A percentile compares a stretch with the other conserved stretches of the same genome.
These are phyloP conservation scores for Carex sylvatica DNA, from an alignment of 202 grass and related monocot species.

Conservation along the genomic window DNA sequence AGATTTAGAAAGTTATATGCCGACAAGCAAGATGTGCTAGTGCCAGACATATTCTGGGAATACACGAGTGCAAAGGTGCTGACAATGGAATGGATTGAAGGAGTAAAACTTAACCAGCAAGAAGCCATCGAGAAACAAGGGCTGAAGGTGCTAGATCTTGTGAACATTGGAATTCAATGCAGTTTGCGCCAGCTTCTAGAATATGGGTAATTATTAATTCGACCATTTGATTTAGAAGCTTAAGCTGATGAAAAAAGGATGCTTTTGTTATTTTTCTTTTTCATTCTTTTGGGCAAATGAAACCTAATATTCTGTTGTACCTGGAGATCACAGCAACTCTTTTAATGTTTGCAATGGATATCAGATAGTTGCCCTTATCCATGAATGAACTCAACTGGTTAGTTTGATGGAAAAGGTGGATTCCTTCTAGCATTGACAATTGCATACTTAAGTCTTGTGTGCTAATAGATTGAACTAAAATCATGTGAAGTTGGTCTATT, in stretches of 20 bases:
- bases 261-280: background rate
- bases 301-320: background rate
- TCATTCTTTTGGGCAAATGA: background rate
- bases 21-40: constrained; percentile 87
- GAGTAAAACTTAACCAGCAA: constrained; percentile 87
- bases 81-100: constrained; percentile 95
- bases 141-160: constrained; percentile 76
- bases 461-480: background rate
- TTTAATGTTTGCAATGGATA: background rate
- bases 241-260: background rate
- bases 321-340: background rate
- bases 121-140: constrained; percentile 80
- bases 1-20: constrained; percentile 93
- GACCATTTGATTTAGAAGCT: background rate
- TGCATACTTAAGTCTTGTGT: background rate
- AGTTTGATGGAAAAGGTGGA: background rate
- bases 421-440: background rate
- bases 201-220: constrained; percentile 38
- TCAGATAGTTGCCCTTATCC: background rate
- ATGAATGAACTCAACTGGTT: background rate
- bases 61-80: constrained; percentile 88
- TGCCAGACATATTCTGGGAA: constrained; percentile 97
- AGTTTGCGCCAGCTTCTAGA: constrained; percentile 93
- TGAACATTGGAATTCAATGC: constrained; percentile 93
- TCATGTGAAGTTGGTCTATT: background rate